These are phyloP conservation scores for Senna siamea DNA, from an alignment of 306 rosid genomes.

Conservation along the genomic window DNA sequence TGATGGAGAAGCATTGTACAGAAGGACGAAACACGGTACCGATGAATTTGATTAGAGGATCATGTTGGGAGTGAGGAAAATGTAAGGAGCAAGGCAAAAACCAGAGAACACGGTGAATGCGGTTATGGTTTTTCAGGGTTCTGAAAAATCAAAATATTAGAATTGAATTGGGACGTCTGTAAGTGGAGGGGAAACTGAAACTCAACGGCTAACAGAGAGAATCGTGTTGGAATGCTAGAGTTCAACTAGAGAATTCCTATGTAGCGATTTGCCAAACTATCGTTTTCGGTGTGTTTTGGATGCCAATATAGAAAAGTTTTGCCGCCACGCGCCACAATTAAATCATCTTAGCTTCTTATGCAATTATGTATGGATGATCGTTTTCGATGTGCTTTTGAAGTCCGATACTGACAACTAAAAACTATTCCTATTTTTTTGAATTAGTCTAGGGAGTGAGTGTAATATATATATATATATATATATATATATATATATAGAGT, in stretches of 20 bases:
- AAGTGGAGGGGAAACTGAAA: conserved; percentile 34
- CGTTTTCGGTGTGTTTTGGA: conserved; percentile 8
- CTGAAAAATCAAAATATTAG: conserved; percentile 23
- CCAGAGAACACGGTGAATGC: conserved; percentile 39
- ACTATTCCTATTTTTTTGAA: too few species aligned
- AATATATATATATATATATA: too few species aligned
- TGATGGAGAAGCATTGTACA: conserved; percentile 43
- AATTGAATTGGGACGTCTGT: not conserved
- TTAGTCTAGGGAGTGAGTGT: too few species aligned
- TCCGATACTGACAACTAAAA: too few species aligned
- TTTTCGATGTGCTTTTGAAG: too few species aligned
- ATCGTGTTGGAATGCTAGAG: not conserved
- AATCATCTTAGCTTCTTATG: too few species aligned
- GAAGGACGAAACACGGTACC: not conserved
- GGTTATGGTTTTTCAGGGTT: conserved; percentile 23
- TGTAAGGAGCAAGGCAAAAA: conserved; percentile 28
- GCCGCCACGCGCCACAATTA: not conserved
- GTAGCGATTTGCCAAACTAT: not conserved
- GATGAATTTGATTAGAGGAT: conserved; percentile 22
- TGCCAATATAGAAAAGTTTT: not conserved
- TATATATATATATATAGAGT: too few species aligned
- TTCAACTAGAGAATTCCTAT: not conserved
- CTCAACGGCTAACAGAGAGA: conserved; percentile 26
- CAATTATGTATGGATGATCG: too few species aligned
- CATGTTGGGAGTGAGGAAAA: conserved; percentile 11